These are phyloP conservation scores for Orobanche coerulescens DNA, from an alignment of 257 asterid species.

Conservation along the genomic window DNA sequence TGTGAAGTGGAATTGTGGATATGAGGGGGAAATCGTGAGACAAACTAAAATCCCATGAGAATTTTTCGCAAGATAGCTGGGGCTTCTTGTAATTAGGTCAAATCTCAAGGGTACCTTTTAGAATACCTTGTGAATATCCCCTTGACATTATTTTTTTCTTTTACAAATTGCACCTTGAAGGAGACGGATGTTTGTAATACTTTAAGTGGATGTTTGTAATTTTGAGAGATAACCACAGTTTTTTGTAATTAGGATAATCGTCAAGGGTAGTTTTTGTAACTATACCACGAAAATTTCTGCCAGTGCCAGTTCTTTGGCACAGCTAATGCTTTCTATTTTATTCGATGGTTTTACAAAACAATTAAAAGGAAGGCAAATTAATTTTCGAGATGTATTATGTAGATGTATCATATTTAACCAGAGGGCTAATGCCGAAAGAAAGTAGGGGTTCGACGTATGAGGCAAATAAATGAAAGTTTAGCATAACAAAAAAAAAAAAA, in stretches of 20 bases:
- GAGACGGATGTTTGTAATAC: no score
- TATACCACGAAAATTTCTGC: background rate
- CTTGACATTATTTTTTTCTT: background rate
- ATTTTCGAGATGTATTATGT: background rate
- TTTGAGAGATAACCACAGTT: no score
- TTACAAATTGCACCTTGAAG: background rate
- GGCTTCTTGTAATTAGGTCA: no score
- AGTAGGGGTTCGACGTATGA: background rate
- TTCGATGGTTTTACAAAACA: background rate
- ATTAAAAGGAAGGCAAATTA: background rate
- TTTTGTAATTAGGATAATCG: background rate
- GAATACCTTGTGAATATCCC: no score
- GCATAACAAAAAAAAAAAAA: slow-evolving; percentile 16
- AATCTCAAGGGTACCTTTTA: no score
- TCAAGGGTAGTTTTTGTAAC: background rate
- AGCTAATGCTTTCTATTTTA: background rate
- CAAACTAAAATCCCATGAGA: no score
- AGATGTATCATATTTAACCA: background rate
- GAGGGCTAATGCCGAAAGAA: background rate
- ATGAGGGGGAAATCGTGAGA: no score
- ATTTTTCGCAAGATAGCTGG: no score
- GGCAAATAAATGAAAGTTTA: background rate
- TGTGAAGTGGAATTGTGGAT: no score
- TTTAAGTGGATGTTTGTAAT: no score
- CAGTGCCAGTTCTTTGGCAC: background rate